phyloP scores from a whole-genome alignment of 805 yeast genomes.

The Zygosaccharomyces gambellarensis region DNA sequence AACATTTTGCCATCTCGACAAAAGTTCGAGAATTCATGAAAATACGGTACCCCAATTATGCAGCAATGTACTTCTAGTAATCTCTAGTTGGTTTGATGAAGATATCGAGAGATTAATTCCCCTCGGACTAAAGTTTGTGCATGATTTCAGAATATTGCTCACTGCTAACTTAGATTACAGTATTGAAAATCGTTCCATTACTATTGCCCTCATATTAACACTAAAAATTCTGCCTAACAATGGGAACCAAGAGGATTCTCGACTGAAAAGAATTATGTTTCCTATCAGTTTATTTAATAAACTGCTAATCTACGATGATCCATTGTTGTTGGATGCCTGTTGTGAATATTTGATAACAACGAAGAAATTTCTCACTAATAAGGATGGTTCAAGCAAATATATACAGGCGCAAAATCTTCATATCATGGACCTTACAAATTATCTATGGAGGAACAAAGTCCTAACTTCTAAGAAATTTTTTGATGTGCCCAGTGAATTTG shows the following conservation, averaged over 20 bases:
- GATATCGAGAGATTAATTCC: slow-evolving; percentile 1
- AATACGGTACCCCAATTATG: slow-evolving; percentile 10
- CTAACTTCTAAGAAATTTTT: slow-evolving; percentile 16
- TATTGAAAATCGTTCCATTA: slow-evolving; percentile 15
- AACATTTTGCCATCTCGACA: slow-evolving; percentile 18
- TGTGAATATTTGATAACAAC: slow-evolving; percentile 22
- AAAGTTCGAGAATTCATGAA: background rate
- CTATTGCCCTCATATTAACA: slow-evolving; percentile 9
- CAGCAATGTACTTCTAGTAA: slow-evolving; percentile 13
- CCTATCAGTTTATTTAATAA: slow-evolving; percentile 16
- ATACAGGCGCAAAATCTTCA: slow-evolving; percentile 24
- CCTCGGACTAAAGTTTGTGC: slow-evolving; percentile 11
- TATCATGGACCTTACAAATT: slow-evolving; percentile 29
- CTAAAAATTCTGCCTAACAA: slow-evolving; percentile 9
- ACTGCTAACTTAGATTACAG: slow-evolving; percentile 9
- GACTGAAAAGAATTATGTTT: slow-evolving; percentile 15
- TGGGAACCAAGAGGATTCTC: slow-evolving; percentile 1
- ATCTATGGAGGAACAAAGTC: slow-evolving; percentile 31
- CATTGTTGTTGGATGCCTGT: slow-evolving; percentile 20
- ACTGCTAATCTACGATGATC: slow-evolving; percentile 22
- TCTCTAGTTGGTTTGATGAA: slow-evolving; percentile 13
- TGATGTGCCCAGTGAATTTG: slow-evolving; percentile 23
- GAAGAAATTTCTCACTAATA: slow-evolving; percentile 12
- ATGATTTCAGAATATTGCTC: slow-evolving; percentile 17
- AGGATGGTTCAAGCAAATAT: slow-evolving; percentile 12